Base-by-base conservation (phyloP, 768 basidiomycete species). In the Xerocomellus intermedius region DNA sequence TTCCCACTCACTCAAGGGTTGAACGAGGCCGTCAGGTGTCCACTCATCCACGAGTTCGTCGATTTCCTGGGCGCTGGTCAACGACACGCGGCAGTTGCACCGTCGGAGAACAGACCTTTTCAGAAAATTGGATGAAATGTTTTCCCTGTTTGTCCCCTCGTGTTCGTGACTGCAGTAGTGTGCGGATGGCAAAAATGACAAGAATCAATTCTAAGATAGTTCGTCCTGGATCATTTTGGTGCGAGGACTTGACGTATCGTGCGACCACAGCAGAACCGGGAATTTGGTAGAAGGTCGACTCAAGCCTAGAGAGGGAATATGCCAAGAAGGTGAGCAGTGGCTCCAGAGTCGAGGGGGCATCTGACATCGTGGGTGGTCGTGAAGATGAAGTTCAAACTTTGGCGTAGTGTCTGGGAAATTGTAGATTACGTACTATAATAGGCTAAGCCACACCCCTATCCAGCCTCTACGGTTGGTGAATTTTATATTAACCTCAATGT, bases 41-140 rank as follows among this genome's bases (percentile, higher is more conserved):
- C 94, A 99, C 71, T 98, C 97, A 48, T 92, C 87, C 1, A 99
- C 94, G 26, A 98, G 81, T 67, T 98, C 97, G 67, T 98, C 86
- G 41, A 98, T 84, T 86, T 98, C 97, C 94, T 97, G 17, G 7
- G 37, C 2, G 6, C 13, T 14, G n/a, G 13, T 43, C 5, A 47
- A 58, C 28, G 5, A 54, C 38, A 21, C 12, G 22, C 14, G 4
- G 22, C 1, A n/a, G 43, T 16, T 5, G n/a, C 13, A 17, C 0
- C 2, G 10, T 44, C 7, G 21, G 17, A 6, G 1, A n/a, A 69
- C 77, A 30, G 50, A 93, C 95, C 82, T 97, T 94, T 62, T 94
- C 92, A 50, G 78, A 85, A 61, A 98, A 89, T 64, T 92, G 80
- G 53, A 98, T 92, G 67, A 94, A 98, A 73, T 94, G 87, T 67